These are phyloP conservation scores for Iberis pinnata DNA, from an alignment of 345 rosid species.

Conservation along the genomic window DNA sequence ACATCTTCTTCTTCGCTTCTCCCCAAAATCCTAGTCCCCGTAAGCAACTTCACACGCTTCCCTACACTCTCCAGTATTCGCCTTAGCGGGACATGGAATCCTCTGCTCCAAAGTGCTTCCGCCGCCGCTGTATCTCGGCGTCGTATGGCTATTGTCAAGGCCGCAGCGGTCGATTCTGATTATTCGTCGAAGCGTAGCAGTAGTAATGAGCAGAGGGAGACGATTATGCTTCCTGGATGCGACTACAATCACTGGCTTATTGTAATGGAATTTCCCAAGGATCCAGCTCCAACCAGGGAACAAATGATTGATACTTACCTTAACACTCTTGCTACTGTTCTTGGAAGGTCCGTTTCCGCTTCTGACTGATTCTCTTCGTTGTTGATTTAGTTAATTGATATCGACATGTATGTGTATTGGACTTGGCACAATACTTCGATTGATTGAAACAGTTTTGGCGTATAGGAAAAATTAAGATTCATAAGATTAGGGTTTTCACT, in stretches of 20 bases:
- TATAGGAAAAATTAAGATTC: background rate
- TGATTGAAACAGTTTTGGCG: background rate
- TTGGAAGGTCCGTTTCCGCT: conserved; percentile 55
- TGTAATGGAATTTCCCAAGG: conserved; percentile 96
- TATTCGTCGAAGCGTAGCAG: conserved; percentile 65
- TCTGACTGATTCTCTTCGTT: background rate
- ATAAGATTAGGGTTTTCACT: conserved; percentile 11
- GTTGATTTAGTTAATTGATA: background rate
- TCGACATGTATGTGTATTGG: too few relatives aligned
- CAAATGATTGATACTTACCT: conserved; percentile 96
- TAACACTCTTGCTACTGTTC: conserved; percentile 72
- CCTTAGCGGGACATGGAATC: conserved; percentile 2
- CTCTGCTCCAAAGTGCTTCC: conserved; percentile 13
- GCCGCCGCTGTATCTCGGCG: conserved; percentile 17
- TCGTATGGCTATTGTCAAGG: conserved; percentile 31
- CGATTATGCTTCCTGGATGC: conserved; percentile 89
- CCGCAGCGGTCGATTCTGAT: conserved; percentile 51
- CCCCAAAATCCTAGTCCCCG: conserved; percentile 36
- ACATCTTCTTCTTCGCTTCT: conserved; percentile 30
- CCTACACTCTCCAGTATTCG: conserved; percentile 7
- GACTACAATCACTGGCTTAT: conserved; percentile 96
- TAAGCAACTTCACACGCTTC: conserved; percentile 6
- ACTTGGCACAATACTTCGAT: background rate
- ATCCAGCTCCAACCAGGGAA: conserved; percentile 85
- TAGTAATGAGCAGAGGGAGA: conserved; percentile 70